Percentiles rank a stretch among this genome's conserved stretches.
Conservation (phyloP, 2,329 filamentous ascomycete species). For the Fusarium tuaranense region DNA sequence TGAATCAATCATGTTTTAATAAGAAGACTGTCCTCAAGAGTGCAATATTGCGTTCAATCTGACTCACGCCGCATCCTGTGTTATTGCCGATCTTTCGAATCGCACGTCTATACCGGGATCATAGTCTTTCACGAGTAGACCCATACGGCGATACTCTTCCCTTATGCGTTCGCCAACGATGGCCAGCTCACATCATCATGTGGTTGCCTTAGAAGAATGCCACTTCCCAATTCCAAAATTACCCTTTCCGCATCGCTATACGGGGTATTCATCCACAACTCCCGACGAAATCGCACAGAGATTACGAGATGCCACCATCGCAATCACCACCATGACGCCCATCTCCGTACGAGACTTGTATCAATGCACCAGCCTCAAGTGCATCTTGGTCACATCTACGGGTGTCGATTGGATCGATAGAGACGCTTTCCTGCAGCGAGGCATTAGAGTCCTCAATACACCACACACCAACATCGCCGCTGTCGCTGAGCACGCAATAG, state of each 20-base stretch:
- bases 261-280: background rate
- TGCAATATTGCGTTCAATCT: background rate
- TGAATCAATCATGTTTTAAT: background rate
- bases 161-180: background rate
- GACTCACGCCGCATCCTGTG: background rate
- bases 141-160: background rate
- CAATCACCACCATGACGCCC: background rate
- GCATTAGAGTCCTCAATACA: background rate
- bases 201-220: background rate
- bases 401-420: background rate
- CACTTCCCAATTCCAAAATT: background rate
- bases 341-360: background rate
- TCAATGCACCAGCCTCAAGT: background rate
- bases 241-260: background rate
- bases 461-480: background rate
- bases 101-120: background rate
- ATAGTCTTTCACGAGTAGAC: background rate
- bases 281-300: background rate
- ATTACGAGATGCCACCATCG: background rate
- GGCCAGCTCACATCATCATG: background rate
- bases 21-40: background rate
- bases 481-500: background rate
- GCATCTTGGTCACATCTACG: background rate
- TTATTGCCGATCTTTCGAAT: background rate
- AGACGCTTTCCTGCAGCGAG: background rate